Percentiles rank a stretch among this genome's conserved stretches.
Evolutionary conservation across 495 filamentous ascomycete species (phyloP).

Genomic region (Zalerion maritima): DNA sequence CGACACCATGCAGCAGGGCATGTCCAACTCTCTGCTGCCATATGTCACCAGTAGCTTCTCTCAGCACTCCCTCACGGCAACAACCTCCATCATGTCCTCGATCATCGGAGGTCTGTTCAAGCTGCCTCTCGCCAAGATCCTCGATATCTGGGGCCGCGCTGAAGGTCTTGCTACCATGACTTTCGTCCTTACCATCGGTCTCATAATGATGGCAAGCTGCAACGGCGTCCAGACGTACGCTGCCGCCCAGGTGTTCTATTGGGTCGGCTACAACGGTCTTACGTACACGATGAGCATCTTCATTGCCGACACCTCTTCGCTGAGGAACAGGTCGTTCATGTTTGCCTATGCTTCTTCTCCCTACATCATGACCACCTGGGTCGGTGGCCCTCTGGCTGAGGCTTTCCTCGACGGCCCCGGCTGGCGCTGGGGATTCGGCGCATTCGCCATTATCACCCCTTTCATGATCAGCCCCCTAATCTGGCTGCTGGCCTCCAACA

Average conservation of each 20-base stretch:
- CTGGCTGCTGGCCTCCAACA: constrained; percentile 38
- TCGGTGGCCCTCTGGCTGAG: constrained; percentile 29
- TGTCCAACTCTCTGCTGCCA: constrained; percentile 22
- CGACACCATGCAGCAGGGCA: constrained; percentile 30
- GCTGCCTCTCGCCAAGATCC: constrained; percentile 47
- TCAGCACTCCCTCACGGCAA: constrained; percentile 32
- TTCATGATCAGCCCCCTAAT: constrained; percentile 39
- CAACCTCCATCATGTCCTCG: constrained; percentile 32
- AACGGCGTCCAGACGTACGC: constrained; percentile 33
- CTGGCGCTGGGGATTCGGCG: constrained; percentile 52
- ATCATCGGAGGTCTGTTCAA: constrained; percentile 49
- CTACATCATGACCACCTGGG: constrained; percentile 48
- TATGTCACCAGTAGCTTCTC: constrained; percentile 34
- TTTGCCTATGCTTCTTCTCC: constrained; percentile 49
- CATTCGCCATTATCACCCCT: constrained; percentile 44
- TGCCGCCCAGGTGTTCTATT: constrained; percentile 24
- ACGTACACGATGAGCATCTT: constrained; percentile 45
- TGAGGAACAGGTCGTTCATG: constrained; percentile 48
- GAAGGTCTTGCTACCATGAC: constrained; percentile 28
- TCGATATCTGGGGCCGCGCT: constrained; percentile 49
- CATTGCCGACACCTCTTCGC: constrained; percentile 48
- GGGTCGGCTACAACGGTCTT: constrained; percentile 37
- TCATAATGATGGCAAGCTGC: constrained; percentile 38
- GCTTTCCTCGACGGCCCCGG: constrained; percentile 28
- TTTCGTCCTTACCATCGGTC: constrained; percentile 25